Evolutionary conservation across 1,284 basidiomycete species (phyloP).

Genomic region (Microbotryum saponariae): DNA sequence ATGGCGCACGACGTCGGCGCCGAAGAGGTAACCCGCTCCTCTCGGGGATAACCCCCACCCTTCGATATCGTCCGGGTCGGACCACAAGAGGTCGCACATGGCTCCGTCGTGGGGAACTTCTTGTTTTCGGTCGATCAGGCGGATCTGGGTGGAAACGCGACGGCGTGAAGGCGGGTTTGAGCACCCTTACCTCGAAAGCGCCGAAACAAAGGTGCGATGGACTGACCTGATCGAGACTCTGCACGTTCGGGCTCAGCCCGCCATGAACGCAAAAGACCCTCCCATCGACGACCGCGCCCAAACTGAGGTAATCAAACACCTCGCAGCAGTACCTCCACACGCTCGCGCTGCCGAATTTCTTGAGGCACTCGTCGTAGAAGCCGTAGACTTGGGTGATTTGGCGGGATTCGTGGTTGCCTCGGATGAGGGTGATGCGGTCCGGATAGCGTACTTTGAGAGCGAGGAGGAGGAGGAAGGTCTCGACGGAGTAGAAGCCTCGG

Average conservation of each 20-base stretch:
- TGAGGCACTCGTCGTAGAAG: constrained; percentile 96
- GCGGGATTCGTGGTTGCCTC: constrained; percentile 97
- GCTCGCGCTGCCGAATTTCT: constrained; percentile 90
- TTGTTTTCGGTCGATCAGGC: constrained; percentile 89
- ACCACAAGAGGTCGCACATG: constrained; percentile 98
- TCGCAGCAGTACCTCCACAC: constrained; percentile 99
- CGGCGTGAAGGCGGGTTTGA: neutral
- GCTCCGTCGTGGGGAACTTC: constrained; percentile 99
- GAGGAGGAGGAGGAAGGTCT: constrained; percentile 89
- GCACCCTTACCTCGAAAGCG: neutral
- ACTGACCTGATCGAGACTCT: constrained; percentile 74
- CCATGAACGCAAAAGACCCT: constrained; percentile 89
- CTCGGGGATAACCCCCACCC: constrained; percentile 96
- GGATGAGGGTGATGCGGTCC: constrained; percentile 92
- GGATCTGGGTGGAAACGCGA: constrained; percentile 58
- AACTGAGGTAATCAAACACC: constrained; percentile 91
- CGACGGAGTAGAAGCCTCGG: constrained; percentile 93
- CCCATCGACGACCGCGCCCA: constrained; percentile 92
- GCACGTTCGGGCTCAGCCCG: constrained; percentile 79
- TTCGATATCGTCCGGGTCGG: constrained; percentile 90
- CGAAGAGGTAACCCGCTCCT: constrained; percentile 92
- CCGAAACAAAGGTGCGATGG: too few species aligned
- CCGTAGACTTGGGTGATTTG: constrained; percentile 99
- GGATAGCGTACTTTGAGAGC: constrained; percentile 96
- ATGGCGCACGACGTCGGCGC: constrained; percentile 77